Percentiles rank a stretch among this genome's conserved stretches.
These are phyloP conservation scores for Nicotiana sylvestris DNA, from an alignment of 257 asterid genomes.

Conservation along the genomic window DNA sequence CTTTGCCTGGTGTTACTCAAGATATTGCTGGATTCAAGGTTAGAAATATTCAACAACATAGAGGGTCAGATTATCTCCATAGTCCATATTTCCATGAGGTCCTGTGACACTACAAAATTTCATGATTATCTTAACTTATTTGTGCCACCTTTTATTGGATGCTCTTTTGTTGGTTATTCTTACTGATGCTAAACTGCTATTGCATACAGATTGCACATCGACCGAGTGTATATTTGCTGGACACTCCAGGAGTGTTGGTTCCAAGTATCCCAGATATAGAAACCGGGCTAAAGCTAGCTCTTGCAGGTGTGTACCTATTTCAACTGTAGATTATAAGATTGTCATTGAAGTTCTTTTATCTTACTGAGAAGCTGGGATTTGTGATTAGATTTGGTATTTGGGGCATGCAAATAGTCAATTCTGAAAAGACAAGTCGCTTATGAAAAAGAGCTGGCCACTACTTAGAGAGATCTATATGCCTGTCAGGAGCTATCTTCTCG, in stretches of 20 bases:
- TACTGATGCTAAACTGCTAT: neutral
- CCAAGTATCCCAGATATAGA: slow-evolving; percentile 84
- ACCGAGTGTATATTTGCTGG: slow-evolving; percentile 93
- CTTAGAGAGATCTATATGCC: neutral
- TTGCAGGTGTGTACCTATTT: slow-evolving; percentile 52
- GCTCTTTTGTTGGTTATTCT: neutral
- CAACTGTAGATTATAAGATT: neutral
- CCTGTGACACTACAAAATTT: neutral
- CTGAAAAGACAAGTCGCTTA: neutral
- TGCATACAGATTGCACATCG: slow-evolving; percentile 70
- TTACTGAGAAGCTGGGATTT: neutral
- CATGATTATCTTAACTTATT: neutral
- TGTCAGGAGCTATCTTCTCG: neutral
- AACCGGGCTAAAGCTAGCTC: slow-evolving; percentile 89
- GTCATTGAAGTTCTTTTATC: neutral
- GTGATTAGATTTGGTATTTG: neutral
- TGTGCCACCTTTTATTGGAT: neutral
- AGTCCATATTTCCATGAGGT: neutral
- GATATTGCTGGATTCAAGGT: slow-evolving; percentile 99
- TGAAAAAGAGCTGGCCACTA: neutral
- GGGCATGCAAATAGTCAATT: neutral
- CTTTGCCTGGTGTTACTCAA: slow-evolving; percentile 97
- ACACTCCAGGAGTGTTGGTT: slow-evolving; percentile 92
- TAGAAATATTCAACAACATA: neutral
- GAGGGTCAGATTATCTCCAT: neutral